Conservation (phyloP, 75 land plant species). For the Picea sitchensis region DNA sequence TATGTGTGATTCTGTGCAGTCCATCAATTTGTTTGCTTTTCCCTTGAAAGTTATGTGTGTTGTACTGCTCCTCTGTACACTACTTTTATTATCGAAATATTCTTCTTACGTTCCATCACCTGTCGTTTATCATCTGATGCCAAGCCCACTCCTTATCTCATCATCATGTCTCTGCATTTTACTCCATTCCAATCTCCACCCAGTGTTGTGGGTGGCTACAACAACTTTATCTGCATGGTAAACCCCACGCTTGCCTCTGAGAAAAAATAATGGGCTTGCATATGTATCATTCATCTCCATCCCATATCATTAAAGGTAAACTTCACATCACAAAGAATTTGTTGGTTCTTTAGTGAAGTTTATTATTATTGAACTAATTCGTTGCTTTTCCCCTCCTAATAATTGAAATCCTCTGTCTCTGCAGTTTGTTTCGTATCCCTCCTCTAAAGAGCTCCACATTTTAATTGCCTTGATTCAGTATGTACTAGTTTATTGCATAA, state of each 20-base stretch:
- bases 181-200: slow-evolving; percentile 3
- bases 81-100: not conserved
- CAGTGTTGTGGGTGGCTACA: not conserved
- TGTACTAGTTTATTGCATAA: no score
- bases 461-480: no score
- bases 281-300: no score
- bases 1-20: not conserved
- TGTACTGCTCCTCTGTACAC: slow-evolving; percentile 1
- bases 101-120: not conserved
- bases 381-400: no score
- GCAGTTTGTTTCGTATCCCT: no score
- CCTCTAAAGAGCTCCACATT: no score
- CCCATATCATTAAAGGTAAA: no score
- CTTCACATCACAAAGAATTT: no score
- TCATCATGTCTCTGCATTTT: not conserved
- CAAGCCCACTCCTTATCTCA: not conserved
- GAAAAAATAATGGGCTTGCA: no score
- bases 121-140: not conserved
- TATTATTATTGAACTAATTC: no score
- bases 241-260: not conserved
- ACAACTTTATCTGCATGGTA: not conserved
- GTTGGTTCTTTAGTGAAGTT: no score
- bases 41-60: not conserved
- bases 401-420: no score
- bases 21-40: slow-evolving; percentile 3